Evolutionary conservation across 495 filamentous ascomycete genomes (phyloP).

Genomic region (Hypoxylon lienhwacheense): DNA sequence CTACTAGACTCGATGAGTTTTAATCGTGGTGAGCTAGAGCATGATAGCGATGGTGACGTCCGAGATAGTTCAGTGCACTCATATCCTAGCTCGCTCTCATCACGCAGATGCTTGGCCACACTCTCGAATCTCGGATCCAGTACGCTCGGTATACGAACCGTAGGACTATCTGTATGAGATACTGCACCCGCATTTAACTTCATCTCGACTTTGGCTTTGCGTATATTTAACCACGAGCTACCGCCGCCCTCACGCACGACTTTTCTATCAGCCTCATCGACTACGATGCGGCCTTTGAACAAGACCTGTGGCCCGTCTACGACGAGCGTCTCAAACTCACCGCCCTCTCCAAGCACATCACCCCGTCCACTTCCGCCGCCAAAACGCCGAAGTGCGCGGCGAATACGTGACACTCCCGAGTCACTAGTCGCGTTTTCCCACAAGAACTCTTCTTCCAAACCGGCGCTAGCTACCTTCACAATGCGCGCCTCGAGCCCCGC

Average conservation of each 20-base stretch:
- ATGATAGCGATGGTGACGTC: background rate
- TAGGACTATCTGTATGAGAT: conserved; percentile 14
- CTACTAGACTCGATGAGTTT: background rate
- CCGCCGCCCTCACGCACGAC: conserved; percentile 70
- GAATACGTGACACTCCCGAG: conserved; percentile 55
- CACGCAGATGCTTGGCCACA: conserved; percentile 1
- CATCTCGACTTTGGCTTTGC: conserved; percentile 56
- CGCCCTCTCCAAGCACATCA: conserved; percentile 85
- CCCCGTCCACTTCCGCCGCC: conserved; percentile 55
- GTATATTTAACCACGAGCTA: conserved; percentile 64
- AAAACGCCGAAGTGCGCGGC: conserved; percentile 69
- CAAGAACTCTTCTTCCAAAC: conserved; percentile 76
- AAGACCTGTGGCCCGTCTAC: conserved; percentile 72
- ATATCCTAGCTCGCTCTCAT: conserved; percentile 3
- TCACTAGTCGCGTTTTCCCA: conserved; percentile 76
- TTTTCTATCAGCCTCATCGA: conserved; percentile 56
- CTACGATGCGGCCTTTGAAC: conserved; percentile 70
- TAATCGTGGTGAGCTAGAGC: background rate
- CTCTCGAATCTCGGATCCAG: conserved; percentile 51
- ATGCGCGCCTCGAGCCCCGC: conserved; percentile 79
- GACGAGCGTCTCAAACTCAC: conserved; percentile 94
- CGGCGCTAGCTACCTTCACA: conserved; percentile 92
- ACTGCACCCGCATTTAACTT: conserved; percentile 40
- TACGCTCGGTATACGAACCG: conserved; percentile 50
- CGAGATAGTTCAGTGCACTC: background rate